Evolutionary conservation across 768 basidiomycete genomes (phyloP).

Genomic region (Phallus indusiatus): DNA sequence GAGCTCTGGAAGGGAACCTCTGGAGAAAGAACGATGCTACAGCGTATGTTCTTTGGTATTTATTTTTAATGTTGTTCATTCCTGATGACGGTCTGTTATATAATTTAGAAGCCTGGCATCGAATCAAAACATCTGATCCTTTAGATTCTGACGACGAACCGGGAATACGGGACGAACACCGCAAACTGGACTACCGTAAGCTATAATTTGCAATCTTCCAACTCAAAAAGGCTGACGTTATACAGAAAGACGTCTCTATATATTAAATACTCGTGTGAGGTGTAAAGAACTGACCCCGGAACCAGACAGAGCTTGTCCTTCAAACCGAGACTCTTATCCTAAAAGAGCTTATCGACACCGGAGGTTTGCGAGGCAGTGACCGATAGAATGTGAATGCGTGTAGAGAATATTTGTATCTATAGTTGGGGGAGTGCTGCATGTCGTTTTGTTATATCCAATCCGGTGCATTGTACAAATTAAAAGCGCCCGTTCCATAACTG

Average conservation of each 20-base stretch:
- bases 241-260: slow-evolving; percentile 1
- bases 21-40: slow-evolving; percentile 45
- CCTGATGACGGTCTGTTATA: background rate
- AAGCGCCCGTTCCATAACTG: no score
- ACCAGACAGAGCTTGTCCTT: background rate
- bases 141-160: slow-evolving; percentile 67
- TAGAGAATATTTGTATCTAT: background rate
- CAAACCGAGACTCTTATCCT: background rate
- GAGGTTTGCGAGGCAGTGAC: background rate
- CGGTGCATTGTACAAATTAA: background rate
- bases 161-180: slow-evolving; percentile 44
- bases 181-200: slow-evolving; percentile 58
- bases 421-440: background rate
- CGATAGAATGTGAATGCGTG: background rate
- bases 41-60: slow-evolving; percentile 40
- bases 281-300: background rate
- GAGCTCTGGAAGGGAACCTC: background rate
- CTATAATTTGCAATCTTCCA: background rate
- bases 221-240: background rate
- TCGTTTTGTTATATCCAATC: no score
- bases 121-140: slow-evolving; percentile 58
- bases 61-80: background rate
- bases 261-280: slow-evolving; percentile 1
- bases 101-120: slow-evolving; percentile 63
- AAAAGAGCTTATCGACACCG: background rate